Conservation (phyloP, 805 yeast species). For the Ogataea corticis region DNA sequence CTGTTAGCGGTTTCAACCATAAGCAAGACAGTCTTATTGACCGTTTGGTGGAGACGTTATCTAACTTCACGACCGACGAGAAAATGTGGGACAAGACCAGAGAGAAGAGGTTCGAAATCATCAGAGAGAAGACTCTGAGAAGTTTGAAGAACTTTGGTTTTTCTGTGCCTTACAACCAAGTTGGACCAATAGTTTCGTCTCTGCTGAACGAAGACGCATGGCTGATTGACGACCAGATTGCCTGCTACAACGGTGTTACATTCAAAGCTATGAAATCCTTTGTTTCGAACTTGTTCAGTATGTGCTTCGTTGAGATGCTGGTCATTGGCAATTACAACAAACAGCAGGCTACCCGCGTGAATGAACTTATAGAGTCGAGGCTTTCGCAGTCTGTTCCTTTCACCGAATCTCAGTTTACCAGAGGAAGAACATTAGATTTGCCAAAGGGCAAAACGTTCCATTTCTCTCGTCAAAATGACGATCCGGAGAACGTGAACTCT, state of each 20-base stretch:
- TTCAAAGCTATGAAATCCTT: conserved; percentile 42
- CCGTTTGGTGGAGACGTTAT: conserved; percentile 56
- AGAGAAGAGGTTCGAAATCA: conserved; percentile 60
- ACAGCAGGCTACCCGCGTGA: conserved; percentile 53
- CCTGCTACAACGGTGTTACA: conserved; percentile 48
- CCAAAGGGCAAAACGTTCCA: conserved; percentile 42
- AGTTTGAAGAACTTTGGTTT: conserved; percentile 68
- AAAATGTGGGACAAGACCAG: conserved; percentile 36
- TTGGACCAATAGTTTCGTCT: conserved; percentile 59
- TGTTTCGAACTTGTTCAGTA: conserved; percentile 53
- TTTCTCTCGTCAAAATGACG: conserved; percentile 54
- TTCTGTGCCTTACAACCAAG: conserved; percentile 76
- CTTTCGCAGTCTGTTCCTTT: conserved; percentile 39
- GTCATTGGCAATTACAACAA: conserved; percentile 71
- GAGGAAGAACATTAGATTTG: conserved; percentile 44
- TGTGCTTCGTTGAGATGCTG: conserved; percentile 68
- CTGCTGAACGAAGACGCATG: conserved; percentile 75
- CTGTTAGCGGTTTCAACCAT: conserved; percentile 80
- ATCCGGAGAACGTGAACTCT: conserved; percentile 74
- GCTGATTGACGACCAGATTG: conserved; percentile 59
- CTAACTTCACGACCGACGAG: conserved; percentile 39
- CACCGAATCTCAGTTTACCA: conserved; percentile 44
- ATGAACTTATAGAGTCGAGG: conserved; percentile 41
- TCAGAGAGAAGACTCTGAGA: conserved; percentile 64
- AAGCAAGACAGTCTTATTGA: conserved; percentile 66